Evolutionary conservation across 805 yeast genomes (phyloP), one percentile per base, ranked within the genome.

Genomic region (Metschnikowia sp.): DNA sequence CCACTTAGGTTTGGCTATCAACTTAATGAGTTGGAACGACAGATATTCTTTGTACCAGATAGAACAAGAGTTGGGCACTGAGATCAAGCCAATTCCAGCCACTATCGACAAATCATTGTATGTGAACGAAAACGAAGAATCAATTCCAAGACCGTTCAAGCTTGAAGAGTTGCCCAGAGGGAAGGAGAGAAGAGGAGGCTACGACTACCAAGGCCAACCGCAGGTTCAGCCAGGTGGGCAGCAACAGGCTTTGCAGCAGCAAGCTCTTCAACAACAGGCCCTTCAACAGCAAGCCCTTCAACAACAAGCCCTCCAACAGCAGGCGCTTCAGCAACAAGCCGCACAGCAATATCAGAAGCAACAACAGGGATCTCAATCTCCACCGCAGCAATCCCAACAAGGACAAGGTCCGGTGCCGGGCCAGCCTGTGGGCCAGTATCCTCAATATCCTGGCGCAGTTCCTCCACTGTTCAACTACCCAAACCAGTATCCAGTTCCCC

Each of bases 11-110:
- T 79, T 94, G 65, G 99, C 99, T 31, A 90, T 94, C 63, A 94
- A 94, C 72, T 80, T 94, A 61, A 89, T 94, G 74, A 88, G 91
- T 68, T 92, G 97, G 97, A 84, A 90, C 62, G 99, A 94, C 67
- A 82, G 98, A 65, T 90, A 87, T 71, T 88, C 87, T 63, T 77
- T 94, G 62, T 92, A 90, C 71, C 88, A 88, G 68, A 91, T 94
- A 59, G 99, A 94, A 70, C 96, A 92, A 70, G 98, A 92, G 70
- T 80, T 94, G 56, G 97, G 97, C 32, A 92, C 97, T 15, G 98
- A 94, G 65, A 94, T 94, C 68, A 88, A 88, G 64, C 97, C 98
- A 51, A 94, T 94, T 57, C 99, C 99, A 34, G 84, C 89, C n/a
- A 81, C 82, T 43, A 94, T 94, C 60, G 98, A 94, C 71, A 84